Base-by-base conservation (phyloP, 2,329 filamentous ascomycete species). In the Elsinoe arachidis region DNA sequence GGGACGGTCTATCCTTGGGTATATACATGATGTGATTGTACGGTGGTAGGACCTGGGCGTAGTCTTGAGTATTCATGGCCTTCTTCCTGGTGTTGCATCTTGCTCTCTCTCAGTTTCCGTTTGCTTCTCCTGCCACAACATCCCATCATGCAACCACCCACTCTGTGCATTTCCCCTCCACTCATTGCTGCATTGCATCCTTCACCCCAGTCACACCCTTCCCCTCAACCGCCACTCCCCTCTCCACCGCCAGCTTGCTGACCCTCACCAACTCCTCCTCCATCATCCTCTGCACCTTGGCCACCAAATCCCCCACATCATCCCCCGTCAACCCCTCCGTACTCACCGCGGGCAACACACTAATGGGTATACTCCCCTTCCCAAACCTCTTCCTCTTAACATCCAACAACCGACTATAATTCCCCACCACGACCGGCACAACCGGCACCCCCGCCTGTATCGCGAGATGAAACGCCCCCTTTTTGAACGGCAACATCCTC, bases 391-490 rank as follows among this genome's bases (percentile, higher is more conserved):
- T 72, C 61, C 64, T 68, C 69, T 75, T 74, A 15, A 76, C 63
- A 59, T 76, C 73, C 34, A 79, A 60, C 2, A 79, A 69, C 59
- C 78, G 70, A 60, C 64, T 69, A 64, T 79, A 79, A 63, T 78
- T 79, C 17, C 74, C 77, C n/a, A 72, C 70, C 2, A 78, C 76
- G 35, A 95, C 80, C 0, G 93, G 93, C 2, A 99, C 86, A 65
- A 99, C 88, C 23, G 91, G 91, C 5, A 96, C 93, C 63, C 90
- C 87, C 1, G 92, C 92, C 77, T 97, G 88, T 17, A 99, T 83
- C 46, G 93, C 93, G 34, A 99, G 80, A 72, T 99, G 92, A 74
- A 99, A 99, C 47, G 92, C 93, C 59, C 93, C 93, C 78, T 99
- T 99, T 76, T 99, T 99, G 80, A 97, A 99, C n/a, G 90, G 88